Percentiles rank a stretch among this genome's conserved stretches.
phyloP scores from a whole-genome alignment of 164 flowering plant genomes.

The Annona squamosa region DNA sequence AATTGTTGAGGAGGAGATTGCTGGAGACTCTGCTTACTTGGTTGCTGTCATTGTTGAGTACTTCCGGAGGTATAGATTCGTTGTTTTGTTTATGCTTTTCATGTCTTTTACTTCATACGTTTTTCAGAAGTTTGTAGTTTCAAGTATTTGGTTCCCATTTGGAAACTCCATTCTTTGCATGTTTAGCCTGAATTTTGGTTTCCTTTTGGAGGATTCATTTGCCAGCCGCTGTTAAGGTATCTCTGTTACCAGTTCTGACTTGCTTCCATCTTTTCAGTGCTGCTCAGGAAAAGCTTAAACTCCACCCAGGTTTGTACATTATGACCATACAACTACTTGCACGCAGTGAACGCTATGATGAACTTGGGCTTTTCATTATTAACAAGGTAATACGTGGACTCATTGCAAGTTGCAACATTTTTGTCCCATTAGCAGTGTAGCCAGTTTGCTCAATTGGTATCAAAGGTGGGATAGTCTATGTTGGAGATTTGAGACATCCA shows the following conservation, averaged over 20 bases:
- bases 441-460: neutral
- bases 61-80: conserved; percentile 60
- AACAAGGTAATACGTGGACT: conserved; percentile 53
- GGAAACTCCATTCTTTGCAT: neutral
- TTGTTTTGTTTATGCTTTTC: neutral
- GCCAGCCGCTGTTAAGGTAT: neutral
- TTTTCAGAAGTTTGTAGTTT: neutral
- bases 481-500: neutral
- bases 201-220: neutral
- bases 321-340: conserved; percentile 67
- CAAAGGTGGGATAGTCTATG: neutral
- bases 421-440: neutral
- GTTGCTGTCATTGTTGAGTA: conserved; percentile 71
- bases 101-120: neutral
- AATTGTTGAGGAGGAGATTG: conserved; percentile 83
- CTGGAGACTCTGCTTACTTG: conserved; percentile 75
- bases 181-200: neutral
- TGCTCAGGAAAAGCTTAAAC: conserved; percentile 59
- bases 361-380: conserved; percentile 61
- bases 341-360: conserved; percentile 63
- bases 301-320: conserved; percentile 63
- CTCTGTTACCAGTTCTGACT: neutral
- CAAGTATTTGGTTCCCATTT: neutral
- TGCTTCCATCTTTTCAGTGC: conserved; percentile 40
- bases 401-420: neutral